Conservation (phyloP, 2,329 filamentous ascomycete genomes). For the Niveomyces coronatus region DNA sequence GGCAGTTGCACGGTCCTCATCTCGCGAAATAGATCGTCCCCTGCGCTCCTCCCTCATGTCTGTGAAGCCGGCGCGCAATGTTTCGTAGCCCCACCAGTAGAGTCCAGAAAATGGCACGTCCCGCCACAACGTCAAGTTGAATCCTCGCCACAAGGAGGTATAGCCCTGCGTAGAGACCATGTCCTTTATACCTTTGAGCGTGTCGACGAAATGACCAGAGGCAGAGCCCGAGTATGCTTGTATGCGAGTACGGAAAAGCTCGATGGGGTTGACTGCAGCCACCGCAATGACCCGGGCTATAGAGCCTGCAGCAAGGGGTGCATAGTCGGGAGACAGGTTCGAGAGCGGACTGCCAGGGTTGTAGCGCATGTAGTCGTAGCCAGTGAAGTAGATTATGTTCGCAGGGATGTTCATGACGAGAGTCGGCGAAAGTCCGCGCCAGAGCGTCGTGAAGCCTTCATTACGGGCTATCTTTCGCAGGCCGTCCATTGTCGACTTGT, state of each 20-base stretch:
- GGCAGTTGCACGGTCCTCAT: conserved; percentile 28
- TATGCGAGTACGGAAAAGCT: conserved; percentile 87
- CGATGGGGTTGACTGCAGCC: conserved; percentile 75
- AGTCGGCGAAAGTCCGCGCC: conserved; percentile 90
- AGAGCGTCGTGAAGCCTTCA: conserved; percentile 77
- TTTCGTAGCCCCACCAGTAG: conserved; percentile 98
- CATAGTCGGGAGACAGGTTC: conserved; percentile 54
- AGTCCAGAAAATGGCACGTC: conserved; percentile 95
- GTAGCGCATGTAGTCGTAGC: conserved; percentile 87
- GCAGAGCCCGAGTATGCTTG: conserved; percentile 60
- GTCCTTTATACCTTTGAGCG: conserved; percentile 61
- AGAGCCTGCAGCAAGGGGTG: conserved; percentile 71
- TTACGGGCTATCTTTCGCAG: conserved; percentile 90
- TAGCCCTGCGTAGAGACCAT: conserved; percentile 76
- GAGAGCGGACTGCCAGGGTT: conserved; percentile 63
- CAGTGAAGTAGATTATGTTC: conserved; percentile 98
- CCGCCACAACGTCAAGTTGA: conserved; percentile 87
- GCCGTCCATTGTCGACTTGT: conserved; percentile 86
- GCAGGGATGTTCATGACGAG: conserved; percentile 87
- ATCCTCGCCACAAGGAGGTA: conserved; percentile 75
- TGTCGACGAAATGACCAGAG: conserved; percentile 66
- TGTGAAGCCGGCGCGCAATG: conserved; percentile 59
- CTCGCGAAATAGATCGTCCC: conserved; percentile 27
- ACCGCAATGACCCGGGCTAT: conserved; percentile 72
- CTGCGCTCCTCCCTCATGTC: conserved; percentile 50